Evolutionary conservation across 2,329 filamentous ascomycete genomes (phyloP).

Genomic region (Diaporthe aspalathi): DNA sequence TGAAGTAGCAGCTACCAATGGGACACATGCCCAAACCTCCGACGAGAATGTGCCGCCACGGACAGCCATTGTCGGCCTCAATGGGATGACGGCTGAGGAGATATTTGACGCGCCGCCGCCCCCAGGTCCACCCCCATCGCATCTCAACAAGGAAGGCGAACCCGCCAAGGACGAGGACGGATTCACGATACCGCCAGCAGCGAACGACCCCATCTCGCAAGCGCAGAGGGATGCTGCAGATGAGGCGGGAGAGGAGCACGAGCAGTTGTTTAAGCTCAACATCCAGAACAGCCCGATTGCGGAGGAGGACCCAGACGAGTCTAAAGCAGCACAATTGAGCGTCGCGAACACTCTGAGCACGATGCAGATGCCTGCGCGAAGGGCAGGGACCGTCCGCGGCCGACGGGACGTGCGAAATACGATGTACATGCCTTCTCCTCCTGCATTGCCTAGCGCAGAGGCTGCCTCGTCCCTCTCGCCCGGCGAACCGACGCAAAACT

Average conservation of each 20-base stretch:
- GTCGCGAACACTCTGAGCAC: conserved; percentile 79
- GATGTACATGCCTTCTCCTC: conserved; percentile 74
- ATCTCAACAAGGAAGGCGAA: conserved; percentile 51
- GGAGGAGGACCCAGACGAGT: conserved; percentile 80
- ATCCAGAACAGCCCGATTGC: conserved; percentile 83
- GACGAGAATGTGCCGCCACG: conserved; percentile 5
- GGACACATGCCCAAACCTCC: conserved; percentile 43
- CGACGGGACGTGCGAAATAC: conserved; percentile 93
- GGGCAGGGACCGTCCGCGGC: conserved; percentile 82
- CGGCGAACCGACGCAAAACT: conserved; percentile 39
- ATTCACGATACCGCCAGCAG: conserved; percentile 76
- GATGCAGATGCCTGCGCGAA: conserved; percentile 73
- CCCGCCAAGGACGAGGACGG: conserved; percentile 78
- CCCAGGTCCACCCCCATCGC: conserved; percentile 62
- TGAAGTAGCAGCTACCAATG: conserved; percentile 32
- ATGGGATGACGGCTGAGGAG: conserved; percentile 60
- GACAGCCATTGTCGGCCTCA: conserved; percentile 53
- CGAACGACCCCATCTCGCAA: conserved; percentile 75
- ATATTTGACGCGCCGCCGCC: conserved; percentile 64
- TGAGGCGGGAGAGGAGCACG: conserved; percentile 58
- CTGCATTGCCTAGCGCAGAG: conserved; percentile 9
- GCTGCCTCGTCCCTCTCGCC: conserved; percentile 39
- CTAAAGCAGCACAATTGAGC: conserved; percentile 78
- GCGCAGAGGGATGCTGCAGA: conserved; percentile 75
- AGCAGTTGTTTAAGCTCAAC: conserved; percentile 81